Base-by-base conservation (phyloP, 2,329 filamentous ascomycete genomes). In the Neospermospora avenae region DNA sequence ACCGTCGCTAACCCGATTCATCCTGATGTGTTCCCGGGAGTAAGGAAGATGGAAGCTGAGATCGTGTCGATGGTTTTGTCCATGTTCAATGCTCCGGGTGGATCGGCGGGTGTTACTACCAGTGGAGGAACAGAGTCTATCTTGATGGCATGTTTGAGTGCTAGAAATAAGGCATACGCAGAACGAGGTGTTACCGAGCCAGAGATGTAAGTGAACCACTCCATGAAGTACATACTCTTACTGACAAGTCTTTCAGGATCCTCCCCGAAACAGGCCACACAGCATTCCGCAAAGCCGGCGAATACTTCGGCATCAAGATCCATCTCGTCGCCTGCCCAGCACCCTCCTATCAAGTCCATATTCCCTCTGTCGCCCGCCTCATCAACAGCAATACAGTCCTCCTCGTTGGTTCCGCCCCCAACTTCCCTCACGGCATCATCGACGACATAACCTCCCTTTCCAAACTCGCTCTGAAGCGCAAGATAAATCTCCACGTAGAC, bases 11-110 rank as follows among this genome's bases (percentile, higher is more conserved):
- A 99, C 75, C 95, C 95, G 3, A 95, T 99, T 68, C 95, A 99
- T 74, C 95, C 95, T 6, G 95, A 99, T 77, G 93, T 99, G 45
- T 99, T 99, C 77, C 95, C 95, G 16, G 95, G 93, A 28, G 93
- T 99, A 55, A 83, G 95, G 70, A 99, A 99, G 84, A 99, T 99
- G 95, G 95, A 99, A 79, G 93, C 95, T 46, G 95, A 99, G 78
- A 81, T 99, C 63, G 95, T 99, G 55, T 89, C 93, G 66, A 99
- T 99, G 93, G 92, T 96, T 31, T 79, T 96, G 63, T 84, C 84
- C 46, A 78, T 99, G 74, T 99, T 97, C 80, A 91, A 96, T 74
- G 92, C 89, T 8, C 95, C 95, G 3, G 79, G 86, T n/a, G 88
- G 86, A 58, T 91, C 87, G 31, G 93, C 90, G 4, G 95, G 95